Base-by-base conservation (phyloP, 345 rosid genomes). In the Citrus reticulata region DNA sequence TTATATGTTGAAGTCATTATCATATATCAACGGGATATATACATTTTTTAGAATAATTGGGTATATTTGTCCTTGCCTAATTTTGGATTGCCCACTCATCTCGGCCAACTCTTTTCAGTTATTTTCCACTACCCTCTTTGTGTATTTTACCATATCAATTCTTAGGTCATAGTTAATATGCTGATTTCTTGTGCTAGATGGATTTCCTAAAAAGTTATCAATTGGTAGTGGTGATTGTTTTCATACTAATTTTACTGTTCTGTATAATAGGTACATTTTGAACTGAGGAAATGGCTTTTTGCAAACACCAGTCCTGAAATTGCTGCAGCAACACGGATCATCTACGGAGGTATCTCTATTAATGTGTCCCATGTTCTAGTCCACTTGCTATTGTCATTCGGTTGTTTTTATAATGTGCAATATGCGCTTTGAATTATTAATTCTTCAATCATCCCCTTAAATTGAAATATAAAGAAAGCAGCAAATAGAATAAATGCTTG, bases 261-360 rank as follows among this genome's bases (percentile, higher is more conserved):
- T 34, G 51, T 80, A 49, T 63, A 49, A 81, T 54, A 93, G 99
- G 95, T 95, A 19, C 99, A 95, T 64, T 85, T 17, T 84, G 98
- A 88, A 79, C 80, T 93, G 73, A 92, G 99, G 88, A 91, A 95
- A 80, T 95, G 99, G 99, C 92, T 93, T 65, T 86, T 88, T 2
- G 84, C 75, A 68, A 93, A 92, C 51, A 84, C 83, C 76, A 91
- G 92, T 75, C 85, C 84, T 34, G 93, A 92, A 79, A 90, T 92
- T 32, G 96, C 97, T 76, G 90, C 88, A 74, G 75, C 94, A 55
- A 90, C 90, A 78, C 88, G 97, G 57, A 95, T 93, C 67, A 93
- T 95, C 61, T 93, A 92, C 68, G 97, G 99, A 93, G 99, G 99
- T 95, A 91, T 30, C 17, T 74, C 63, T 67, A 7, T 74, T 22